phyloP scores from a whole-genome alignment of 2,329 filamentous ascomycete genomes.

The Emergomyces africanus region DNA sequence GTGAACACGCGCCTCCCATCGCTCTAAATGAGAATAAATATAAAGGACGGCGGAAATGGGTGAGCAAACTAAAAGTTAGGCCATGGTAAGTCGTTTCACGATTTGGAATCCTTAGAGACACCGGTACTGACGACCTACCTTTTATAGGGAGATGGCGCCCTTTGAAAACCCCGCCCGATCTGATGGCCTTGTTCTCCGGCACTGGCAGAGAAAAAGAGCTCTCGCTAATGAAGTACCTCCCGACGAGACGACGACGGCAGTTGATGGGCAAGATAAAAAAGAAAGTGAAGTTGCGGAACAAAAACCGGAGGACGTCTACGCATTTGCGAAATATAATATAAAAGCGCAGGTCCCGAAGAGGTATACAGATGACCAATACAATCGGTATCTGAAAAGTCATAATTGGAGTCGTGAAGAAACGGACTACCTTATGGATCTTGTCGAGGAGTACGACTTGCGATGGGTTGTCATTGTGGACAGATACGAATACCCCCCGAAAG shows the following conservation, averaged over 20 bases:
- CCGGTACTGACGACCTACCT: conserved; percentile 33
- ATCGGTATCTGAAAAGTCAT: conserved; percentile 54
- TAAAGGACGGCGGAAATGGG: conserved; percentile 37
- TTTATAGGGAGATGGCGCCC: conserved; percentile 52
- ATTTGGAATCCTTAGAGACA: conserved; percentile 45
- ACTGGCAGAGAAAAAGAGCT: conserved; percentile 62
- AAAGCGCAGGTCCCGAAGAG: conserved; percentile 57
- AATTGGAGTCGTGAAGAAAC: conserved; percentile 92
- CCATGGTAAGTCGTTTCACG: conserved; percentile 33
- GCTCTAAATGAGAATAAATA: conserved; percentile 41
- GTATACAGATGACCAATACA: conserved; percentile 82
- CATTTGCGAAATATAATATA: conserved; percentile 81
- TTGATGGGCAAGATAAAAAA: conserved; percentile 23
- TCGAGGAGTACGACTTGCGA: conserved; percentile 67
- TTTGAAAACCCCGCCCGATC: conserved; percentile 69
- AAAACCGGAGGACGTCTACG: conserved; percentile 34
- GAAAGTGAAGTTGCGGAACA: conserved; percentile 18
- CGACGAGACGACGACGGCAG: conserved; percentile 22
- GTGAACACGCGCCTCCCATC: conserved; percentile 40
- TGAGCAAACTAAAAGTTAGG: conserved; percentile 31
- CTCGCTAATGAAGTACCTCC: conserved; percentile 23
- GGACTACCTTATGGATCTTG: conserved; percentile 70
- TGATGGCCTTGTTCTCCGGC: conserved; percentile 58
- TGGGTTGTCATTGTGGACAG: conserved; percentile 90
- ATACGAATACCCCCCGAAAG: conserved; percentile 52